These are phyloP conservation scores for Hymenoscyphus fructigenus DNA, from an alignment of 2,329 filamentous ascomycete genomes.

Conservation along the genomic window DNA sequence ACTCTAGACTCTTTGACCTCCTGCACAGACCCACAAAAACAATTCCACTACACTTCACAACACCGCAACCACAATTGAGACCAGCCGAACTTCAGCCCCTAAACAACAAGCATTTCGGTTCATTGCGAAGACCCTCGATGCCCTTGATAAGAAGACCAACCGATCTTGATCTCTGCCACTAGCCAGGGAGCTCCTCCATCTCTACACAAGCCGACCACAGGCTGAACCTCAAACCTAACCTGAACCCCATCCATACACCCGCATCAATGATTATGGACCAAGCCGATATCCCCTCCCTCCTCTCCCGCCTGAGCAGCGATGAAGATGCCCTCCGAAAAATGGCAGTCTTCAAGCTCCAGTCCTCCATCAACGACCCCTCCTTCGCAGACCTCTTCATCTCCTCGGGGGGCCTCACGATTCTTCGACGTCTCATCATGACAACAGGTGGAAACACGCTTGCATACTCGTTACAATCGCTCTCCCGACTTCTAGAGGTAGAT, in stretches of 20 bases:
- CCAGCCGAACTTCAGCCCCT: background rate
- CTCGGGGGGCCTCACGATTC: slow-evolving; percentile 77
- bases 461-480: slow-evolving; percentile 88
- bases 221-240: background rate
- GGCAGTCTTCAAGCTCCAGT: slow-evolving; percentile 97
- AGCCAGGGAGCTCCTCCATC: background rate
- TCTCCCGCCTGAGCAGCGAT: slow-evolving; percentile 63
- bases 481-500: slow-evolving; percentile 86
- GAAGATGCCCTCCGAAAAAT: slow-evolving; percentile 95
- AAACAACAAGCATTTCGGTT: background rate
- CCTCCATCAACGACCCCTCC: slow-evolving; percentile 89
- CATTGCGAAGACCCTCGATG: background rate
- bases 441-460: slow-evolving; percentile 92
- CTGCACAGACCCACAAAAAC: too few species aligned
- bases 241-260: background rate
- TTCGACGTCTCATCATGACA: slow-evolving; percentile 80
- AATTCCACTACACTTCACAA: too few species aligned
- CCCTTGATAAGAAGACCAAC: background rate
- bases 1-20: too few species aligned
- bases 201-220: background rate
- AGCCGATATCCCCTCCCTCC: slow-evolving; percentile 64
- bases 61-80: too few species aligned
- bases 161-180: background rate
- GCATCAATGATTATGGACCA: slow-evolving; percentile 54
- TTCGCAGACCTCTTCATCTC: slow-evolving; percentile 97